These are phyloP conservation scores for Eremochloa ophiuroides DNA, from an alignment of 176 grass and related monocot species.

Conservation along the genomic window DNA sequence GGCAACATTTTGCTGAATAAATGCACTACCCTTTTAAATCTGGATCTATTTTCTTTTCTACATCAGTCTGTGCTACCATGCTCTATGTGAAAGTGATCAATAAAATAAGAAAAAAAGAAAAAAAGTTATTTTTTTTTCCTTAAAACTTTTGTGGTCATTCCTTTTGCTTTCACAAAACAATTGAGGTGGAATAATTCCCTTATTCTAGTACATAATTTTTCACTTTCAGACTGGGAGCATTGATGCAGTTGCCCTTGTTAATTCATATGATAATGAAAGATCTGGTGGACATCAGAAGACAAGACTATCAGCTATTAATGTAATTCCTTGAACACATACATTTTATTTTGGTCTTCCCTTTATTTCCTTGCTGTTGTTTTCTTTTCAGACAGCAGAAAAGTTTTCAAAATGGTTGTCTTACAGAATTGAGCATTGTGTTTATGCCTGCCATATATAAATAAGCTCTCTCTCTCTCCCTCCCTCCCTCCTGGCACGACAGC, in stretches of 20 bases:
- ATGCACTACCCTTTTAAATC: neutral
- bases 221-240: slow-evolving; percentile 61
- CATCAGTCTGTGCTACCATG: neutral
- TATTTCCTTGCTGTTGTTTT: neutral
- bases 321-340: slow-evolving; percentile 33
- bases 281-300: slow-evolving; percentile 75
- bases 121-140: neutral
- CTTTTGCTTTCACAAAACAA: neutral
- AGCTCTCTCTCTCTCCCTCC: no score
- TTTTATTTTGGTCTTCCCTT: neutral
- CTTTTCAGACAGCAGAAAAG: neutral
- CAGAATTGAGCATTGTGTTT: neutral
- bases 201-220: slow-evolving; percentile 5
- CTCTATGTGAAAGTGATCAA: neutral
- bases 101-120: neutral
- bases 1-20: neutral
- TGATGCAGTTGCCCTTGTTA: slow-evolving; percentile 76
- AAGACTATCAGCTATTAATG: slow-evolving; percentile 74
- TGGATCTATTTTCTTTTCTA: neutral
- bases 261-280: slow-evolving; percentile 87
- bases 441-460: neutral
- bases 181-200: neutral
- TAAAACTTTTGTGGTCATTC: neutral
- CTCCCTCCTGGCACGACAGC: no score
- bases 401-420: neutral